Conservation (phyloP, 2,329 filamentous ascomycete genomes). For the Fusarium paranaense region DNA sequence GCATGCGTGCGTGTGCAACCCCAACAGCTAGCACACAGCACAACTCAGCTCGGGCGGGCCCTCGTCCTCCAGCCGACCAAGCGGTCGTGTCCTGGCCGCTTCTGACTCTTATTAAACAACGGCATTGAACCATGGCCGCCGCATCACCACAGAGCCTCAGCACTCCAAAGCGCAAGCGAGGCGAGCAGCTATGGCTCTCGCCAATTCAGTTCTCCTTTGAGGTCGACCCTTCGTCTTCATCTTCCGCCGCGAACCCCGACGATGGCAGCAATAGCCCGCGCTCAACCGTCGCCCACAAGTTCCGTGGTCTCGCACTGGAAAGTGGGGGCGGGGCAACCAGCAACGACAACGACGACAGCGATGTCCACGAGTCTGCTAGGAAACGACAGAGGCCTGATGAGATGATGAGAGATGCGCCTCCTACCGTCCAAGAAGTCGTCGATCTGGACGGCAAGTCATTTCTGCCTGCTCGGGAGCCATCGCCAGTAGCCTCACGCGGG, state of each 20-base stretch:
- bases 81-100: conserved; percentile 10
- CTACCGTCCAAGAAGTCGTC: conserved; percentile 12
- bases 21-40: not conserved
- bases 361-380: conserved; percentile 47
- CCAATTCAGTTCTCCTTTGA: conserved; percentile 63
- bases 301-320: conserved; percentile 62
- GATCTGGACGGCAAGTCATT: conserved; percentile 21
- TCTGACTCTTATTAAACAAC: conserved; percentile 6
- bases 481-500: not conserved
- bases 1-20: conserved; percentile 28
- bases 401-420: conserved; percentile 45
- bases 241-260: conserved; percentile 48
- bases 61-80: conserved; percentile 2
- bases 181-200: conserved; percentile 48
- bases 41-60: conserved; percentile 6
- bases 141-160: conserved; percentile 46
- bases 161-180: conserved; percentile 62
- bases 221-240: conserved; percentile 53
- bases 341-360: conserved; percentile 41
- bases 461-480: conserved; percentile 2
- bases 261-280: conserved; percentile 66
- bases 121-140: conserved; percentile 39
- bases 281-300: conserved; percentile 63
- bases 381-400: conserved; percentile 54
- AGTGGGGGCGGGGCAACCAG: conserved; percentile 58